Evolutionary conservation across 139 green algal genomes (phyloP).

Genomic region (Trebouxia sp.): DNA sequence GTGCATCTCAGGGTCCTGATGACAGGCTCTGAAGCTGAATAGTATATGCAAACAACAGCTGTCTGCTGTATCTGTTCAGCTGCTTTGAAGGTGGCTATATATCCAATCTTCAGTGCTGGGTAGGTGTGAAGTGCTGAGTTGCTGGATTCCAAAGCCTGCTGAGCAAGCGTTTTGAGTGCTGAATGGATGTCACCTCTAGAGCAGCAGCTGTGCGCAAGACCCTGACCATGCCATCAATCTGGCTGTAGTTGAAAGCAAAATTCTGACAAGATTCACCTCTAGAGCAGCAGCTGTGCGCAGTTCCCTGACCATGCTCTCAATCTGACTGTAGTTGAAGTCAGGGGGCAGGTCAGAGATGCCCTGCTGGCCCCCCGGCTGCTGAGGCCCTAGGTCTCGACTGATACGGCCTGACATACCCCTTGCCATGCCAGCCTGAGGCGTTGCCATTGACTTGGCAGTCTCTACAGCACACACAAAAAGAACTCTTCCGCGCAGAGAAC

Average conservation of each 20-base stretch:
- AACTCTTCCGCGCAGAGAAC: not conserved
- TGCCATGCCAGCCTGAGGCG: not conserved
- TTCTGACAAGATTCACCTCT: slow-evolving; percentile 47
- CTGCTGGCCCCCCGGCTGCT: not conserved
- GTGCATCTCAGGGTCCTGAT: too few species aligned
- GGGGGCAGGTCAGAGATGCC: not conserved
- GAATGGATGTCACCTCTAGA: too few species aligned
- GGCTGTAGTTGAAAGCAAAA: not conserved
- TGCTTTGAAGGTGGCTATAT: too few species aligned
- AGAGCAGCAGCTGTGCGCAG: slow-evolving; percentile 61
- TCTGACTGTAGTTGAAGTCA: not conserved
- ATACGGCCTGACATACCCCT: not conserved
- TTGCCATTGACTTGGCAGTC: not conserved
- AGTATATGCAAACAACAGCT: too few species aligned
- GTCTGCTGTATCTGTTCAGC: too few species aligned
- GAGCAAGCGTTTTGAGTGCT: too few species aligned
- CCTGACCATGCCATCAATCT: too few species aligned
- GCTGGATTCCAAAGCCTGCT: too few species aligned
- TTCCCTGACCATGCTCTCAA: slow-evolving; percentile 54
- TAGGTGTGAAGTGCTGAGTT: too few species aligned
- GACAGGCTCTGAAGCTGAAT: too few species aligned
- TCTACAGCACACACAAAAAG: not conserved
- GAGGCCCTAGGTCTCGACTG: not conserved
- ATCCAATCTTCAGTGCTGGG: too few species aligned
- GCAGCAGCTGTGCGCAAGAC: too few species aligned